A percentile compares a stretch with the other conserved stretches of the same genome.
These are phyloP conservation scores for Craspedostauros australis DNA, from an alignment of 108 stramenopile species.

Conservation along the genomic window DNA sequence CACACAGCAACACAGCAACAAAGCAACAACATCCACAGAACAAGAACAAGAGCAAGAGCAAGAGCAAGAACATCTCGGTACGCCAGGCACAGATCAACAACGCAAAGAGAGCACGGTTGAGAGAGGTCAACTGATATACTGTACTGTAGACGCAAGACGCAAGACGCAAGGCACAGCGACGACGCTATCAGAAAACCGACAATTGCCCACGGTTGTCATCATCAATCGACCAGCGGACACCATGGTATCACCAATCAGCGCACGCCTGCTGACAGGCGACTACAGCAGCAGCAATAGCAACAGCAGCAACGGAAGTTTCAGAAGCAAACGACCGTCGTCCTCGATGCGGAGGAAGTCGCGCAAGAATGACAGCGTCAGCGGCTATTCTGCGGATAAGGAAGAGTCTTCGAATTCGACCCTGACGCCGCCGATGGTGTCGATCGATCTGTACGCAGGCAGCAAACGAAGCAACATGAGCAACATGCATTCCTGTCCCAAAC, in stretches of 20 bases:
- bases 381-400: constrained; percentile 25
- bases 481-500: constrained; percentile 18
- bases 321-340: constrained; percentile 3
- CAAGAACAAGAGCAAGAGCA: no score
- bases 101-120: no score
- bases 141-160: no score
- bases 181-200: background rate
- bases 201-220: background rate
- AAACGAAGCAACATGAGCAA: background rate
- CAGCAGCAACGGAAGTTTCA: constrained; percentile 9
- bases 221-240: background rate
- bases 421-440: constrained; percentile 20
- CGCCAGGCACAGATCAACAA: no score
- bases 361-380: constrained; percentile 13
- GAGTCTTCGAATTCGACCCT: background rate
- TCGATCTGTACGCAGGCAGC: constrained; percentile 14
- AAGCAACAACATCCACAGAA: no score
- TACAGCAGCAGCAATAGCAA: constrained; percentile 2
- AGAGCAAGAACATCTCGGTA: no score
- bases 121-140: no score
- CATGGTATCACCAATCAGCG: constrained; percentile 16
- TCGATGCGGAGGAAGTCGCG: background rate
- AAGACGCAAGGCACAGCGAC: no score
- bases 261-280: constrained; percentile 8
- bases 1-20: no score